Evolutionary conservation across 345 rosid species (phyloP), one percentile per base, ranked within the genome.

Genomic region (Salix purpurea): DNA sequence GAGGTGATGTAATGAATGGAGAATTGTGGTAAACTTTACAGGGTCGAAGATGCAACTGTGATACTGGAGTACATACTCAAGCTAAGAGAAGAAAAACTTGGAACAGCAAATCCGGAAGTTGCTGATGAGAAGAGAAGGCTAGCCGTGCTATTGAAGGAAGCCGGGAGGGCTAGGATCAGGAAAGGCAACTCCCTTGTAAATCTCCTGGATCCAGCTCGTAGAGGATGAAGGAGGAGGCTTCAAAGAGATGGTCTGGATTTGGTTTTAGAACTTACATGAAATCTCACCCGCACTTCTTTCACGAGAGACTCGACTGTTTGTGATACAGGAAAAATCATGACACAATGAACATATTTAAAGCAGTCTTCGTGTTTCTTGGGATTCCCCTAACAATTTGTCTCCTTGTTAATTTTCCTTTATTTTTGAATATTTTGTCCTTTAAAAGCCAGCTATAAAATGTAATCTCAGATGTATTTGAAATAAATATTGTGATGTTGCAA

Each of bases 141-240:
- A 72, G 81, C 81, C 36, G 77, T 83, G 79, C 77, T 85, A 30
- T 74, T 83, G 83, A 85, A 83, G 66, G 88, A 85, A 69, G 79
- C 77, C 7, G 84, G 86, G 56, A 71, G 83, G 73, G 75, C 78
- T 15, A 65, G 81, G 70, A 80, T 70, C 69, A 76, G 75, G 62
- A 80, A 78, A 42, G 73, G 74, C n/a, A 78, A 54, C 39, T 52
- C 81, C 18, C 77, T 85, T 12, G 76, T 66, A 61, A 78, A 44
- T 70, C 75, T 83, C 36, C 76, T 71, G 0, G 77, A 19, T 70
- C 73, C 26, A 71, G 74, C 39, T 76, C 74, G 61, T 44, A 79
- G 67, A 78, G 34, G 28, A 60, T 7, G 58, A 60, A 61, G 26
- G 34, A 66, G 34, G 67, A 21, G 26, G 69, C 34, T 42, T 24